These are phyloP conservation scores for Chrysanthemum makinoi DNA, from an alignment of 129 eudicot species.

Conservation along the genomic window DNA sequence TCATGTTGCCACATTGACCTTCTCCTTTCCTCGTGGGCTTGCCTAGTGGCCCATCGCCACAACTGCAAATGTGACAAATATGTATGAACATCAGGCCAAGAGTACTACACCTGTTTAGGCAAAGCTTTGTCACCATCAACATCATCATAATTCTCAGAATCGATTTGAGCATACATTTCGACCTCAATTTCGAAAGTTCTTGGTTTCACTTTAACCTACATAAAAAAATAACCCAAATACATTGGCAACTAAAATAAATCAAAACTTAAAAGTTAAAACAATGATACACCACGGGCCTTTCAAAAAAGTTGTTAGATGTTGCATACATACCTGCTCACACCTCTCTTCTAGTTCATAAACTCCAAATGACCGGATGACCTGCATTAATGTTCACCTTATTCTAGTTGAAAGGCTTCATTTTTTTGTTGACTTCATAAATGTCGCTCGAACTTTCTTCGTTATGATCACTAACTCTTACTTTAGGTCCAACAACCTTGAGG, in stretches of 20 bases:
- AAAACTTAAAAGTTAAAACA: neutral
- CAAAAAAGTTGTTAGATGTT: neutral
- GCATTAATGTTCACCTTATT: too few species aligned
- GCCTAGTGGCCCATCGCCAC: conserved; percentile 70
- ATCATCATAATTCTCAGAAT: conserved; percentile 66
- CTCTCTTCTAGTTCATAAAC: conserved; percentile 67
- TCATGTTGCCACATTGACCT: conserved; percentile 93
- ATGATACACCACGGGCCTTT: neutral
- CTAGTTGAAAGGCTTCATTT: too few species aligned
- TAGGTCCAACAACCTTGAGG: too few species aligned
- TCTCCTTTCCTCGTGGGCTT: conserved; percentile 72
- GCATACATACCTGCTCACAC: conserved; percentile 58
- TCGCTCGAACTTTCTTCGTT: too few species aligned
- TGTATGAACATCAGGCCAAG: neutral
- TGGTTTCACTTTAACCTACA: conserved; percentile 75
- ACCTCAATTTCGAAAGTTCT: conserved; percentile 60
- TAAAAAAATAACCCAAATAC: conserved; percentile 11
- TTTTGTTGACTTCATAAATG: too few species aligned
- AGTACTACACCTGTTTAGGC: conserved; percentile 41
- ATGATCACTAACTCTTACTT: too few species aligned
- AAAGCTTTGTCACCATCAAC: conserved; percentile 35
- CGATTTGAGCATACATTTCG: conserved; percentile 57
- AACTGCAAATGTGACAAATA: conserved; percentile 40
- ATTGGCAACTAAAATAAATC: conserved; percentile 12
- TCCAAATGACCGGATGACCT: too few species aligned